phyloP scores from a whole-genome alignment of 106 monocot genomes.

The Acorus calamus region DNA sequence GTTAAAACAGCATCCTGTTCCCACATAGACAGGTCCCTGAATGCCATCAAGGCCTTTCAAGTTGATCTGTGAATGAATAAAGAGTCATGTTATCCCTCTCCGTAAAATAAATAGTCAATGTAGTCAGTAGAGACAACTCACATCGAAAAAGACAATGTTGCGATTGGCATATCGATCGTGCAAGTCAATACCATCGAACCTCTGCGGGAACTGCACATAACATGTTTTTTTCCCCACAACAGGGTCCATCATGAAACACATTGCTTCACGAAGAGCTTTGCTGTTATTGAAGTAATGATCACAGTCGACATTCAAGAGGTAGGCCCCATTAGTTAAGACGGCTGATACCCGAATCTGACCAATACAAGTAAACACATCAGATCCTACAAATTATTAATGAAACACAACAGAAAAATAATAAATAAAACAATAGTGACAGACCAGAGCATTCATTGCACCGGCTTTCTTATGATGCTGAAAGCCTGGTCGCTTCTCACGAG shows the following conservation, averaged over 20 bases:
- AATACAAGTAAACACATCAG: not conserved
- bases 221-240: conserved; percentile 65
- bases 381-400: not conserved
- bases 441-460: conserved; percentile 95
- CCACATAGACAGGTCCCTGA: conserved; percentile 83
- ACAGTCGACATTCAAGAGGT: conserved; percentile 83
- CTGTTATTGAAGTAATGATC: conserved; percentile 87
- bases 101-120: no score
- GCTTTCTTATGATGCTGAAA: conserved; percentile 96
- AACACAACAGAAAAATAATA: not conserved
- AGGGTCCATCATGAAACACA: conserved; percentile 98
- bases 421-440: conserved; percentile 11
- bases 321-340: conserved; percentile 79
- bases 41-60: conserved; percentile 91
- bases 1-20: conserved; percentile 90
- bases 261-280: conserved; percentile 79
- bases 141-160: conserved; percentile 78
- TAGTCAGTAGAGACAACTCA: conserved; percentile 10
- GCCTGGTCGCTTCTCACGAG: conserved; percentile 88
- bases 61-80: conserved; percentile 51
- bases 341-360: conserved; percentile 76
- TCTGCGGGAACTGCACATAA: conserved; percentile 79
- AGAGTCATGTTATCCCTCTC: no score
- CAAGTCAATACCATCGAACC: conserved; percentile 79
- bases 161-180: conserved; percentile 79